phyloP scores from a whole-genome alignment of 768 basidiomycete genomes.

The Macrolepiota albuminosa region DNA sequence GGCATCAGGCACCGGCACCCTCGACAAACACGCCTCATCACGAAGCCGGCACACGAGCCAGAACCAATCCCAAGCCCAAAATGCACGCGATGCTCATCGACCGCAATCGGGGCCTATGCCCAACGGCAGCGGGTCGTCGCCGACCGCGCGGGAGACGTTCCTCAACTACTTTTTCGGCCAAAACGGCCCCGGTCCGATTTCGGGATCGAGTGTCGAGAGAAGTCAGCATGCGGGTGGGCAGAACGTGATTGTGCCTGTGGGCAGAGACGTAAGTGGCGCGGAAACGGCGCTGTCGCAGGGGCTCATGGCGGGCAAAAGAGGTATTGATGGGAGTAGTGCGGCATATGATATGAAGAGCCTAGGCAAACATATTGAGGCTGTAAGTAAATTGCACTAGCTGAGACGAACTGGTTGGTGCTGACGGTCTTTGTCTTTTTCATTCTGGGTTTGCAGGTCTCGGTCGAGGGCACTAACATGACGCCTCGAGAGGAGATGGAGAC shows the following conservation, averaged over 20 bases:
- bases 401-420: neutral
- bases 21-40: conserved; percentile 31
- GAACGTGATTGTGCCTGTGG: conserved; percentile 41
- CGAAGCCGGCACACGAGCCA: conserved; percentile 20
- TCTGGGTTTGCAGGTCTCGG: conserved; percentile 25
- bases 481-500: conserved; percentile 96
- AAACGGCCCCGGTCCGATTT: conserved; percentile 73
- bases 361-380: conserved; percentile 95
- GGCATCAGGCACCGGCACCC: conserved; percentile 23
- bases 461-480: conserved; percentile 61
- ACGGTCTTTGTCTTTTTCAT: conserved; percentile 7
- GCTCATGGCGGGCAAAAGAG: conserved; percentile 60
- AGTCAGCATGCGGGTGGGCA: conserved; percentile 14
- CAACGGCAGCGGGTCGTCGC: conserved; percentile 31
- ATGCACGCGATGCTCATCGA: conserved; percentile 18
- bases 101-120: conserved; percentile 29
- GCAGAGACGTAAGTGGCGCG: conserved; percentile 58
- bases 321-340: conserved; percentile 71
- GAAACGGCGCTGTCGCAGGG: conserved; percentile 52
- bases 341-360: conserved; percentile 99
- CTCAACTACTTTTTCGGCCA: conserved; percentile 98
- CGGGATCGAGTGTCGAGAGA: conserved; percentile 48
- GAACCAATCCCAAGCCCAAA: conserved; percentile 11
- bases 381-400: conserved; percentile 37
- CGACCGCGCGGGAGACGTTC: conserved; percentile 83